Percentiles rank a stretch among this genome's conserved stretches.
Evolutionary conservation across 1,284 basidiomycete genomes (phyloP).

Genomic region (Ustilago lituana): DNA sequence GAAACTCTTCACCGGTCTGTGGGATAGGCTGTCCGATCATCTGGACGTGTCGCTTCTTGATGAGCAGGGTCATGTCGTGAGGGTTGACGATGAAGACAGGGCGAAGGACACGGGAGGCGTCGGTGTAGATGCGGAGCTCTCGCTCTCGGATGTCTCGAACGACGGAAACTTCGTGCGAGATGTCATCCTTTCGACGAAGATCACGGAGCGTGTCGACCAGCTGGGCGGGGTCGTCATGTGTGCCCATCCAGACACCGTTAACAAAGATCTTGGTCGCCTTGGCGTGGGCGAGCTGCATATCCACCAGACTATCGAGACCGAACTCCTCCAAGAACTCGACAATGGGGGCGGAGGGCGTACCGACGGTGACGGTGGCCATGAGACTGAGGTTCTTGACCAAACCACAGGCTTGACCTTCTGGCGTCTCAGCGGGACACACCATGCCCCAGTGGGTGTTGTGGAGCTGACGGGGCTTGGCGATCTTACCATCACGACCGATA

Average conservation of each 20-base stretch:
- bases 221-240: conserved; percentile 93
- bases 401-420: conserved; percentile 98
- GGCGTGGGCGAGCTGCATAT: conserved; percentile 61
- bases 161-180: conserved; percentile 93
- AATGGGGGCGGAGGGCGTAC: conserved; percentile 92
- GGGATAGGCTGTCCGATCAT: conserved; percentile 71
- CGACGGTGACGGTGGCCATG: conserved; percentile 98
- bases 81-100: conserved; percentile 94
- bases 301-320: conserved; percentile 70
- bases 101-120: conserved; percentile 93
- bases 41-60: conserved; percentile 84
- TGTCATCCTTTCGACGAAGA: conserved; percentile 91
- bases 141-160: conserved; percentile 96
- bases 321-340: conserved; percentile 99
- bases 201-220: conserved; percentile 92
- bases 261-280: conserved; percentile 91
- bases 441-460: conserved; percentile 99
- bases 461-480: conserved; percentile 97
- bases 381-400: conserved; percentile 98
- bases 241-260: conserved; percentile 99
- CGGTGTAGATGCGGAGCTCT: conserved; percentile 93
- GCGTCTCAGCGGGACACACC: conserved; percentile 95
- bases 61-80: conserved; percentile 78
- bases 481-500: conserved; percentile 97
- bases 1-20: conserved; percentile 69